A percentile compares a stretch with the other conserved stretches of the same genome.
Conservation (phyloP, 2,329 filamentous ascomycete genomes). For the Hirsutella minnesotensis region DNA sequence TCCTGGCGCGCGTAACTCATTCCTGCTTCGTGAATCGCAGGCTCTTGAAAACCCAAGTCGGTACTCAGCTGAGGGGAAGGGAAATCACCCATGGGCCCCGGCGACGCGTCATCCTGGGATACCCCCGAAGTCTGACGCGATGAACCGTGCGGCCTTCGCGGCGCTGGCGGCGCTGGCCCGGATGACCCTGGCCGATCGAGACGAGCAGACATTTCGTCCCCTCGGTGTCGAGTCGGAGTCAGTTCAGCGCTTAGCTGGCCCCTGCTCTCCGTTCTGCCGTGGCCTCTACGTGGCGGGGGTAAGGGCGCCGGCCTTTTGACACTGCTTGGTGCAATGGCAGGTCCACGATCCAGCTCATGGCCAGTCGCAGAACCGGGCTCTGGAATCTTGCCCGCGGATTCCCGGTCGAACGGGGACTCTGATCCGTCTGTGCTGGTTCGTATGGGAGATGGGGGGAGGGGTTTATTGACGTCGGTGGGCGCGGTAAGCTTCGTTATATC, state of each 20-base stretch:
- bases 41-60: constrained; percentile 7
- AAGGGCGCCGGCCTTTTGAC: constrained; percentile 33
- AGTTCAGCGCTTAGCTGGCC: constrained; percentile 6
- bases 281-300: constrained; percentile 37
- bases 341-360: background rate
- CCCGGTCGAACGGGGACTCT: constrained; percentile 41
- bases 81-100: background rate
- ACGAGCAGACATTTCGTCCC: constrained; percentile 32
- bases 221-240: constrained; percentile 4
- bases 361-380: constrained; percentile 16
- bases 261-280: constrained; percentile 34
- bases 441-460: constrained; percentile 42
- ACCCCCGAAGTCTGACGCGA: constrained; percentile 18
- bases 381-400: constrained; percentile 39
- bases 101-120: constrained; percentile 7
- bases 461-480: constrained; percentile 30
- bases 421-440: constrained; percentile 32
- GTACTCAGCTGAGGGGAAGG: constrained; percentile 3
- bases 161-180: constrained; percentile 42
- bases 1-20: constrained; percentile 4
- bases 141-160: constrained; percentile 33
- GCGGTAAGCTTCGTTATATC: background rate
- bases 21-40: background rate
- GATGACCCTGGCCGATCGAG: constrained; percentile 29
- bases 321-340: constrained; percentile 7